Conservation (phyloP, 1,284 basidiomycete genomes). For the Ceratobasidium theobromae region DNA sequence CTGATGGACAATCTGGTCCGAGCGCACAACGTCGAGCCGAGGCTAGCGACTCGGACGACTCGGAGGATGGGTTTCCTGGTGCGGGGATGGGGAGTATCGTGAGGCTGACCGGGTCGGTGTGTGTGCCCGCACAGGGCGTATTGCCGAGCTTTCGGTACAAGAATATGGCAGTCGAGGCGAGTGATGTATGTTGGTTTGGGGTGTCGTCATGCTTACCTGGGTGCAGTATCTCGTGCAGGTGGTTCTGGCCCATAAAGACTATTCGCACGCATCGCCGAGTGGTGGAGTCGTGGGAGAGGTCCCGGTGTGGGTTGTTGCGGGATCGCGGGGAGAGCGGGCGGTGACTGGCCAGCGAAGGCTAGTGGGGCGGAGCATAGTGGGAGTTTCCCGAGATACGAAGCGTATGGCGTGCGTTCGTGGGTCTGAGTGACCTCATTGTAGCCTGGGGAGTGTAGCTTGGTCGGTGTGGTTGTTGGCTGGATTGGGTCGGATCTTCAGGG, state of each 20-base stretch:
- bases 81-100: slow-evolving; percentile 46
- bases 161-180: slow-evolving; percentile 27
- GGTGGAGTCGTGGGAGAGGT: slow-evolving; percentile 21
- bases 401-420: background rate
- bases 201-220: background rate
- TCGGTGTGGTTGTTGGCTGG: no score
- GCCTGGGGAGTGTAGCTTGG: no score
- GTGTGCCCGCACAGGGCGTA: background rate
- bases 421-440: no score
- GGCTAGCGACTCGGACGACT: no score
- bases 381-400: background rate
- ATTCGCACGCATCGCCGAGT: slow-evolving; percentile 10
- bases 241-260: background rate
- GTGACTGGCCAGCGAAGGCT: background rate
- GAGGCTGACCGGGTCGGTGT: slow-evolving; percentile 11
- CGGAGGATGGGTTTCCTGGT: slow-evolving; percentile 64
- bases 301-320: slow-evolving; percentile 14
- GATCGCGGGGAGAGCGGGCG: background rate
- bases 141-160: slow-evolving; percentile 21
- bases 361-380: slow-evolving; percentile 10
- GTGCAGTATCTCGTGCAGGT: slow-evolving; percentile 12
- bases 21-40: no score
- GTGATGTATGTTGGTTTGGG: background rate
- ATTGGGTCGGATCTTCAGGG: background rate
- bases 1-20: slow-evolving; percentile 9